phyloP scores from a whole-genome alignment of 768 basidiomycete species.

The Pulveroboletus sp. region DNA sequence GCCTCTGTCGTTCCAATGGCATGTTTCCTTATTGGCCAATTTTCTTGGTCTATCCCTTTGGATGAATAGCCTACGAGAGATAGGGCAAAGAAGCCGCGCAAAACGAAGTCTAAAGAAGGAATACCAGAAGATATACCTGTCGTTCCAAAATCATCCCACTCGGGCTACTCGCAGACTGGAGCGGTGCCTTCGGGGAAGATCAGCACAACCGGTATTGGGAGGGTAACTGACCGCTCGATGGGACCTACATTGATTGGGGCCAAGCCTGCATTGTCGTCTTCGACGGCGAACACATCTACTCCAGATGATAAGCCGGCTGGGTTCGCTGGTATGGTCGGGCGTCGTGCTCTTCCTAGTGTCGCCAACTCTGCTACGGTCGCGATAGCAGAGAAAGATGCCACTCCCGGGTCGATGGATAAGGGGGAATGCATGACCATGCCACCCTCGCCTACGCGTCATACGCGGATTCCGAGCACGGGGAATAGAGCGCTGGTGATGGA shows the following conservation, averaged over 20 bases:
- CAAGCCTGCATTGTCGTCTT: constrained; percentile 17
- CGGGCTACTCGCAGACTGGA: not conserved
- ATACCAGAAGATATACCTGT: not conserved
- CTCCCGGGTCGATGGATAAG: constrained; percentile 15
- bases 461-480: constrained; percentile 64
- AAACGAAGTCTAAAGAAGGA: constrained; percentile 28
- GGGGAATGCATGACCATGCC: constrained; percentile 12
- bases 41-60: not conserved
- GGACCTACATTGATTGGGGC: constrained; percentile 31
- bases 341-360: constrained; percentile 42
- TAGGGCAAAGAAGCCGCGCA: constrained; percentile 64
- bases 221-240: constrained; percentile 31
- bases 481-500: constrained; percentile 75
- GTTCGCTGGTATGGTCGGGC: constrained; percentile 30
- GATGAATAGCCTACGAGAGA: constrained; percentile 65
- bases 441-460: constrained; percentile 38
- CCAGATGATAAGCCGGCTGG: constrained; percentile 11
- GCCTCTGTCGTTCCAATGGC: constrained; percentile 22
- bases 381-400: constrained; percentile 5
- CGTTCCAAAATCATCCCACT: not conserved
- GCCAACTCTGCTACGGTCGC: constrained; percentile 7
- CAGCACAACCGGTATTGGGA: constrained; percentile 9
- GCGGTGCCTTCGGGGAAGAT: constrained; percentile 4
- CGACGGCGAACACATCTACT: not conserved
- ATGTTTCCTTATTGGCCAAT: constrained; percentile 21